phyloP scores from a whole-genome alignment of 257 asterid species.

The Solanum medicagineum region DNA sequence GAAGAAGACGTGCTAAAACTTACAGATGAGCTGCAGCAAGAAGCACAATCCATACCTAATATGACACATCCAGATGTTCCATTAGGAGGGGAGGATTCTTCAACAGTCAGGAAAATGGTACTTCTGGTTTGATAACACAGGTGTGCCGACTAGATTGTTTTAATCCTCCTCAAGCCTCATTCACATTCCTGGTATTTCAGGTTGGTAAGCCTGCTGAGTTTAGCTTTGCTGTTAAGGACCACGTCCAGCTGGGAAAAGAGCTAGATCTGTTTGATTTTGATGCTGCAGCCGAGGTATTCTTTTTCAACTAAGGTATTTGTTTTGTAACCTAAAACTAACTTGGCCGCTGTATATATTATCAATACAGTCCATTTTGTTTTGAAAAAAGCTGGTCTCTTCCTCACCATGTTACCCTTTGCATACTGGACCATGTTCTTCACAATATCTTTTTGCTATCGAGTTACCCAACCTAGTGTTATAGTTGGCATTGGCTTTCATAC shows the following conservation, averaged over 20 bases:
- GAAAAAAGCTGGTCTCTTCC: not conserved
- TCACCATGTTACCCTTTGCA: not conserved
- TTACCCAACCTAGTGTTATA: not conserved
- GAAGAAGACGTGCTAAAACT: conserved; percentile 79
- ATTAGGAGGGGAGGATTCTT: conserved; percentile 75
- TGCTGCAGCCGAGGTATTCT: conserved; percentile 92
- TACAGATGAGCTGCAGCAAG: conserved; percentile 74
- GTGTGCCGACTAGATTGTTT: not conserved
- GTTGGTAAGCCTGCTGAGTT: conserved; percentile 69
- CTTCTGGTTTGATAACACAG: not conserved
- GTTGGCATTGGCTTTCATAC: not conserved
- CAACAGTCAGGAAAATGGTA: conserved; percentile 69
- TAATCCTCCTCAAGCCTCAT: not conserved
- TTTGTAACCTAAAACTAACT: not conserved
- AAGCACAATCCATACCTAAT: conserved; percentile 93
- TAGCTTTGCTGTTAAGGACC: conserved; percentile 73
- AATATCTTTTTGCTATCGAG: not conserved
- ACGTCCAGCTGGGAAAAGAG: conserved; percentile 86
- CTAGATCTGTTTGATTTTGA: conserved; percentile 78
- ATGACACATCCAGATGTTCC: conserved; percentile 98
- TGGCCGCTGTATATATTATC: not conserved
- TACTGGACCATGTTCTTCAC: not conserved
- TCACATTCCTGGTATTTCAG: conserved; percentile 15
- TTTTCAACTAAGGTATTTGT: conserved; percentile 17
- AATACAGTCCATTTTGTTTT: not conserved